These are phyloP conservation scores for Juncus inflexus DNA, from an alignment of 176 grass and related monocot genomes.

Conservation along the genomic window DNA sequence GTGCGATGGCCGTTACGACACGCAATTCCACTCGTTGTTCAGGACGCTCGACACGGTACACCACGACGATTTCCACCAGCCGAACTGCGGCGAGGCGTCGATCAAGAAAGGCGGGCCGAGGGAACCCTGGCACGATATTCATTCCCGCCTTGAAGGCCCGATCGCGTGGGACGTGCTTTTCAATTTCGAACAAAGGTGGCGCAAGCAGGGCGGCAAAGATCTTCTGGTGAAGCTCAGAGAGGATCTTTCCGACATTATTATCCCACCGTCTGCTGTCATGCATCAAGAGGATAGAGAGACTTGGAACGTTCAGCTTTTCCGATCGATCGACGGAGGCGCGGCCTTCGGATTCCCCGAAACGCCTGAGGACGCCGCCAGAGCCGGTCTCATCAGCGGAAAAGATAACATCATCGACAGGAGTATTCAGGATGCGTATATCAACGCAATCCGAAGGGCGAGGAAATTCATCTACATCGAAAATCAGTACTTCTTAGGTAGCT, in stretches of 20 bases:
- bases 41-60: constrained; percentile 66
- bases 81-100: constrained; percentile 30
- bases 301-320: constrained; percentile 86
- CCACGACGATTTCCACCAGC: constrained; percentile 79
- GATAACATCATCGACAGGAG: constrained; percentile 88
- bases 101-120: constrained; percentile 62
- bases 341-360: constrained; percentile 66
- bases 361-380: constrained; percentile 55
- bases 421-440: constrained; percentile 90
- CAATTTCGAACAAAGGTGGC: constrained; percentile 94
- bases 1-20: constrained; percentile 86
- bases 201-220: constrained; percentile 52
- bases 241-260: constrained; percentile 47
- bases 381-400: constrained; percentile 73
- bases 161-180: constrained; percentile 79
- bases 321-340: constrained; percentile 68
- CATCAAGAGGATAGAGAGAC: constrained; percentile 54
- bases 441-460: constrained; percentile 70
- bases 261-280: constrained; percentile 67
- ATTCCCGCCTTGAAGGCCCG: constrained; percentile 67
- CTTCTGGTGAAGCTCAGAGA: constrained; percentile 51
- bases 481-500: constrained; percentile 93
- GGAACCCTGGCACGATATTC: constrained; percentile 95
- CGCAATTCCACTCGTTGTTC: constrained; percentile 83
- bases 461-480: constrained; percentile 93